These are phyloP conservation scores for Sparassis latifolia DNA, from an alignment of 1,284 basidiomycete genomes.

Conservation along the genomic window DNA sequence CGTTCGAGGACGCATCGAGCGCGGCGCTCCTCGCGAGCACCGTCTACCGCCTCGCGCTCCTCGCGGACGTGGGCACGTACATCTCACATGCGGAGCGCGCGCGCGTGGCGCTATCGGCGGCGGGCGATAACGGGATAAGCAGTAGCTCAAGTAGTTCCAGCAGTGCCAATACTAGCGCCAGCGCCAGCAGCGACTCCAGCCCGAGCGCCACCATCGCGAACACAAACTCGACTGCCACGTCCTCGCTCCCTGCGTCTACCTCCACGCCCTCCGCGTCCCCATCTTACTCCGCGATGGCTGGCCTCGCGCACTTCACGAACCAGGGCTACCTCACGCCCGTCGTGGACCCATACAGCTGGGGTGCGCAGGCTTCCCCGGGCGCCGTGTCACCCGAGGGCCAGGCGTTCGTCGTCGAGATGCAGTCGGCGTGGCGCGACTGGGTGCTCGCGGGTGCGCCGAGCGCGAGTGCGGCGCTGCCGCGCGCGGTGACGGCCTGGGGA, in stretches of 20 bases:
- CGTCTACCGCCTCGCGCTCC: slow-evolving; percentile 61
- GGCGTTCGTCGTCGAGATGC: slow-evolving; percentile 49
- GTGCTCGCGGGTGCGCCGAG: slow-evolving; percentile 30
- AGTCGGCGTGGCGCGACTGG: slow-evolving; percentile 49
- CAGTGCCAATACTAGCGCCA: slow-evolving; percentile 4
- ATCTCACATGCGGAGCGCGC: slow-evolving; percentile 53
- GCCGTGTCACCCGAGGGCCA: slow-evolving; percentile 45
- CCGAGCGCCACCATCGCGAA: slow-evolving; percentile 10
- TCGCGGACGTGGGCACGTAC: slow-evolving; percentile 43
- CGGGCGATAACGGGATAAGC: slow-evolving; percentile 6
- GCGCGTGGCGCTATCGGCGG: slow-evolving; percentile 42
- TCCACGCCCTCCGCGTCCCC: slow-evolving; percentile 6
- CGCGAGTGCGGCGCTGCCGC: slow-evolving; percentile 16
- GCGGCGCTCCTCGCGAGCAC: slow-evolving; percentile 74
- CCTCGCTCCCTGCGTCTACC: slow-evolving; percentile 7
- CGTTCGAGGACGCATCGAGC: slow-evolving; percentile 73
- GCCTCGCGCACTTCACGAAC: slow-evolving; percentile 41
- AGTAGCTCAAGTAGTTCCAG: slow-evolving; percentile 5
- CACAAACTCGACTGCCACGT: slow-evolving; percentile 2
- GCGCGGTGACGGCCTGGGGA: background rate
- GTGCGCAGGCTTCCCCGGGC: slow-evolving; percentile 21
- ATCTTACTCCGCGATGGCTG: slow-evolving; percentile 6
- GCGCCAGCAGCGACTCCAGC: background rate
- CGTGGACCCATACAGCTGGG: slow-evolving; percentile 42
- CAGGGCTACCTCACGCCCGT: slow-evolving; percentile 50